Evolutionary conservation across 2,329 filamentous ascomycete genomes (phyloP), one percentile per base, ranked within the genome.

Genomic region (Drechslera avenae): DNA sequence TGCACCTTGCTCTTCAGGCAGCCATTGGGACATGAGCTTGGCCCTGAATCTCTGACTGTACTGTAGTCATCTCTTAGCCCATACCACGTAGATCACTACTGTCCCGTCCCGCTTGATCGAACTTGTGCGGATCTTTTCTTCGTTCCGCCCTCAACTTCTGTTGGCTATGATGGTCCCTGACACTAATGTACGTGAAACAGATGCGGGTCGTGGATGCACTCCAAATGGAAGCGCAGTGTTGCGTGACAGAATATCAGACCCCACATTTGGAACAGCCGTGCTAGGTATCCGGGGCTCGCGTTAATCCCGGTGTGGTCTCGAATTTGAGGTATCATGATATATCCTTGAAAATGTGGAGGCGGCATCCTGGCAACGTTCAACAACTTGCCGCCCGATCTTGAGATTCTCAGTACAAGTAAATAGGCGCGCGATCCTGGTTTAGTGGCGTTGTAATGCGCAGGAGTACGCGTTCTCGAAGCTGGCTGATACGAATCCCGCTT

Each of bases 241-340:
- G 34, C 34, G 18, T 18, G 34, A 0, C 4, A 23, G 4, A 4
- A 23, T 4, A 23, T 23, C 7, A 4, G 21, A 28, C 6, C 21
- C 2, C 6, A 28, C 26, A 28, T 28, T 4, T 10, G 10, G 9
- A 13, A 3, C 10, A 28, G 10, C 26, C 26, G 12, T 28, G 26
- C 9, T 2, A 28, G 9, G 26, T 13, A 28, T 28, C 3, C 8
- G 4, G 26, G 10, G 12, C 10, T 28, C 10, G 7, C 26, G 26
- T 13, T 13, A 13, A 12, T 28, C 9, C 21, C 21, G 26, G 9
- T 5, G 26, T 12, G 9, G 26, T 28, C 9, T 13, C 26, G 9
- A 3, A 28, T 39, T 8, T 0, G 8, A 6, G 14, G 0, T 0
- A 0, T 39, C 19, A 1, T 23, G 34, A 21, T 13, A 2, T 16